Conservation (phyloP, 1,139 yeast genomes). For the Dujonia santamariae region DNA sequence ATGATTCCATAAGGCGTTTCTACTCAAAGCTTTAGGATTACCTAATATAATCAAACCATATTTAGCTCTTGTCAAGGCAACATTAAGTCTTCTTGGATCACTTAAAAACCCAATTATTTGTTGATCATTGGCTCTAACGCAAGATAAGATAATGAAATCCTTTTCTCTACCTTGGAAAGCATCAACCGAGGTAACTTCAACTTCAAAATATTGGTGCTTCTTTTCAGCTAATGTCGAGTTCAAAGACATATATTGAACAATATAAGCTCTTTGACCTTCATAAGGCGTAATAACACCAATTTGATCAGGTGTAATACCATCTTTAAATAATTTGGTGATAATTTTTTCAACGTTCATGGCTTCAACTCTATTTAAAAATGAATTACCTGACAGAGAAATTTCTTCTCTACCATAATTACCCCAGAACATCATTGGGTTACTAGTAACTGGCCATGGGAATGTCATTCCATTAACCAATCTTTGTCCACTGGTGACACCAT, state of each 20-base stretch:
- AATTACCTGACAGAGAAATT: constrained; percentile 76
- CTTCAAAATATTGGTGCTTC: constrained; percentile 61
- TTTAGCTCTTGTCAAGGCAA: constrained; percentile 88
- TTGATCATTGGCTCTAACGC: constrained; percentile 87
- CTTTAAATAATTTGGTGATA: constrained; percentile 68
- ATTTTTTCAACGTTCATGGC: constrained; percentile 88
- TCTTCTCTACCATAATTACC: constrained; percentile 88
- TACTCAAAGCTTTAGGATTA: constrained; percentile 74
- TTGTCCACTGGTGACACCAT: constrained; percentile 80
- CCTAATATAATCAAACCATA: constrained; percentile 83
- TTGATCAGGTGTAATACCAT: constrained; percentile 78
- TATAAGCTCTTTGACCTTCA: constrained; percentile 88
- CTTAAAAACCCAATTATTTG: constrained; percentile 83
- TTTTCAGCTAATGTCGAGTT: constrained; percentile 60
- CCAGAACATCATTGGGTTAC: constrained; percentile 94
- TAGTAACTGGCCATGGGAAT: constrained; percentile 89
- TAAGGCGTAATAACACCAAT: constrained; percentile 94
- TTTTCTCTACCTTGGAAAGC: constrained; percentile 97
- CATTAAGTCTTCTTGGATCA: constrained; percentile 89
- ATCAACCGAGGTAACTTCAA: constrained; percentile 91
- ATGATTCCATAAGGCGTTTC: constrained; percentile 76
- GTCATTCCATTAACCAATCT: constrained; percentile 53
- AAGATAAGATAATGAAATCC: constrained; percentile 81
- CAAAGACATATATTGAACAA: constrained; percentile 74
- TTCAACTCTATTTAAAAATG: constrained; percentile 84